Evolutionary conservation across 495 filamentous ascomycete genomes (phyloP).

Genomic region (Podospora australis): DNA sequence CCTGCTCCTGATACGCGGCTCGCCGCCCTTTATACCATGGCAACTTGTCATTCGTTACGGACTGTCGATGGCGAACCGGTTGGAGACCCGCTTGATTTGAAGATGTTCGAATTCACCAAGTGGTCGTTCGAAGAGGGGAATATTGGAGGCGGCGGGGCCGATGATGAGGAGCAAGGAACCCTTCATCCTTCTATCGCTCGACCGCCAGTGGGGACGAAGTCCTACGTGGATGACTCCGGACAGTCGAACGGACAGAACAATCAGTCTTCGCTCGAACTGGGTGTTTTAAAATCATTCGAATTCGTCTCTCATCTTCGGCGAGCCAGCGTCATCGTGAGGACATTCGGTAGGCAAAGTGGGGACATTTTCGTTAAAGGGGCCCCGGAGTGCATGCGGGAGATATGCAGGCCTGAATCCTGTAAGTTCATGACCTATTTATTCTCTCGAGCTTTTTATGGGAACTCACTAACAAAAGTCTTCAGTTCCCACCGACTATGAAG

Average conservation of each 20-base stretch:
- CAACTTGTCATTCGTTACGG: conserved; percentile 90
- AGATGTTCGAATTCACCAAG: conserved; percentile 97
- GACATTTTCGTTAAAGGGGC: conserved; percentile 94
- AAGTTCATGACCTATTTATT: too few relatives aligned
- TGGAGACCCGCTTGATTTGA: conserved; percentile 91
- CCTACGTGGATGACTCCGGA: conserved; percentile 39
- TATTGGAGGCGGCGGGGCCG: conserved; percentile 46
- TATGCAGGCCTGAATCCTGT: conserved; percentile 75
- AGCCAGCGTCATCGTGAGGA: conserved; percentile 85
- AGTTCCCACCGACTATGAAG: conserved; percentile 87
- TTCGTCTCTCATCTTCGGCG: conserved; percentile 94
- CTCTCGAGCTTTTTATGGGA: neutral
- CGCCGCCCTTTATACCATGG: conserved; percentile 84
- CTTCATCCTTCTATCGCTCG: conserved; percentile 76
- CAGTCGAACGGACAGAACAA: conserved; percentile 24
- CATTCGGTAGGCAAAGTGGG: conserved; percentile 71
- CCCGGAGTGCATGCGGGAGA: conserved; percentile 90
- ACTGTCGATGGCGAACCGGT: conserved; percentile 81
- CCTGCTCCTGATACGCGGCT: conserved; percentile 56
- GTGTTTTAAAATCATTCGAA: conserved; percentile 82
- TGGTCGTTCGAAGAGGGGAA: conserved; percentile 90
- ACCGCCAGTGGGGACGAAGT: conserved; percentile 60
- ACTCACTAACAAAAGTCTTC: conserved; percentile 33
- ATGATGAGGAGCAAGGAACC: conserved; percentile 61
- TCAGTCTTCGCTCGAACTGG: conserved; percentile 66